phyloP scores from a whole-genome alignment of 768 basidiomycete genomes.

The Suillus plorans region DNA sequence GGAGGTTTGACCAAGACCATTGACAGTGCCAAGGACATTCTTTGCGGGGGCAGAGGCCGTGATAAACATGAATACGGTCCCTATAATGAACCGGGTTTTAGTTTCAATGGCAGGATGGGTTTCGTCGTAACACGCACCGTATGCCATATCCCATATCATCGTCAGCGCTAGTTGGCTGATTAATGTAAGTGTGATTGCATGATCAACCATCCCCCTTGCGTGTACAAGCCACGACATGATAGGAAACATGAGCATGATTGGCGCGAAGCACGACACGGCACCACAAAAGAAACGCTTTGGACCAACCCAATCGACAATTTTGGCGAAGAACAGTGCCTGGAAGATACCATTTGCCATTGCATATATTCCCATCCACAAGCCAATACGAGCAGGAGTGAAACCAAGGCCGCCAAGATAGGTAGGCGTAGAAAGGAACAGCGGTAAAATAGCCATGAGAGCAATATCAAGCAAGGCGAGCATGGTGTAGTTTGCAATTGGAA shows the following conservation, averaged over 20 bases:
- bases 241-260: slow-evolving; percentile 23
- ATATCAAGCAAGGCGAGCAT: slow-evolving; percentile 30
- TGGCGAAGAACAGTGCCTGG: slow-evolving; percentile 25
- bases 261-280: slow-evolving; percentile 18
- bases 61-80: slow-evolving; percentile 66
- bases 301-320: slow-evolving; percentile 22
- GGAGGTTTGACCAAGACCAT: slow-evolving; percentile 51
- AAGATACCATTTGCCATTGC: slow-evolving; percentile 23
- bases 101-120: background rate
- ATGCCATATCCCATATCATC: slow-evolving; percentile 52
- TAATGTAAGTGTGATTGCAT: slow-evolving; percentile 46
- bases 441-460: slow-evolving; percentile 23
- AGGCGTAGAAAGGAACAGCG: slow-evolving; percentile 29
- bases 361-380: slow-evolving; percentile 21
- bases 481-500: slow-evolving; percentile 31
- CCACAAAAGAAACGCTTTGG: slow-evolving; percentile 22
- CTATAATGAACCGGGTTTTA: slow-evolving; percentile 30
- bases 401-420: slow-evolving; percentile 26
- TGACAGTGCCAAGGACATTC: slow-evolving; percentile 58
- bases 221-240: slow-evolving; percentile 18
- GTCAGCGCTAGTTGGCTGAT: slow-evolving; percentile 46
- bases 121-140: slow-evolving; percentile 41
- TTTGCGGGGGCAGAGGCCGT: slow-evolving; percentile 53
- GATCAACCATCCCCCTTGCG: slow-evolving; percentile 46
- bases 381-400: slow-evolving; percentile 26